phyloP scores from a whole-genome alignment of 768 basidiomycete genomes.

The Amanita muscaria region DNA sequence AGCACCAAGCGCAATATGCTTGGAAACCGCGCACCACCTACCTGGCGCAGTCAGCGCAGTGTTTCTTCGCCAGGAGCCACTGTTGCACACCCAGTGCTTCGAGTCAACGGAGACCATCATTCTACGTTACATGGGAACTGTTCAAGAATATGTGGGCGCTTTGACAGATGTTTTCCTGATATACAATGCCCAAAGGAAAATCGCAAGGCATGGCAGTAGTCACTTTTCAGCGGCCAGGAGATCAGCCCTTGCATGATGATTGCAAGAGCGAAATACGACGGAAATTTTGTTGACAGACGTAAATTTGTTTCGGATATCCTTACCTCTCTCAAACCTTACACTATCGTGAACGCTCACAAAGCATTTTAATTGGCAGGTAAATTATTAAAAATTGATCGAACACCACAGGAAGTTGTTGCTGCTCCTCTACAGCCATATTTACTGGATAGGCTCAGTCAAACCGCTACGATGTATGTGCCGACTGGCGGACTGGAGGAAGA shows the following conservation, averaged over 20 bases:
- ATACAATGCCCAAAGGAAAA: slow-evolving; percentile 64
- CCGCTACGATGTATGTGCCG: no score
- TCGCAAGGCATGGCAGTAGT: slow-evolving; percentile 81
- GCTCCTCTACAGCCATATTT: slow-evolving; percentile 16
- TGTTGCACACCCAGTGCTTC: slow-evolving; percentile 6
- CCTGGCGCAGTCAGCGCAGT: slow-evolving; percentile 41
- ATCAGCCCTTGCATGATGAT: slow-evolving; percentile 54
- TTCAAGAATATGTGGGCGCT: slow-evolving; percentile 69
- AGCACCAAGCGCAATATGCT: slow-evolving; percentile 46
- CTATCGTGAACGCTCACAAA: not conserved
- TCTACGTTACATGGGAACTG: slow-evolving; percentile 49
- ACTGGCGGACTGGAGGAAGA: no score
- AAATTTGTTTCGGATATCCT: slow-evolving; percentile 17
- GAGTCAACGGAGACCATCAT: slow-evolving; percentile 19
- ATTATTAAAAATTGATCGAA: slow-evolving; percentile 46
- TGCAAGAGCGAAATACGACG: slow-evolving; percentile 63
- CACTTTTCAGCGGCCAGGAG: slow-evolving; percentile 50
- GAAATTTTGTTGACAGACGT: slow-evolving; percentile 66
- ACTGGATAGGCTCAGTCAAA: slow-evolving; percentile 22
- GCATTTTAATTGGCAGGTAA: slow-evolving; percentile 34
- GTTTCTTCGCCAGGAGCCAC: not conserved
- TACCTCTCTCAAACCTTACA: not conserved
- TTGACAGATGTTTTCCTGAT: slow-evolving; percentile 62
- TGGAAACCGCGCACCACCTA: slow-evolving; percentile 51
- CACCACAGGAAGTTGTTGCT: slow-evolving; percentile 16